These are phyloP conservation scores for Hypoxylon sp. DNA, from an alignment of 2,329 filamentous ascomycete genomes.

Conservation along the genomic window DNA sequence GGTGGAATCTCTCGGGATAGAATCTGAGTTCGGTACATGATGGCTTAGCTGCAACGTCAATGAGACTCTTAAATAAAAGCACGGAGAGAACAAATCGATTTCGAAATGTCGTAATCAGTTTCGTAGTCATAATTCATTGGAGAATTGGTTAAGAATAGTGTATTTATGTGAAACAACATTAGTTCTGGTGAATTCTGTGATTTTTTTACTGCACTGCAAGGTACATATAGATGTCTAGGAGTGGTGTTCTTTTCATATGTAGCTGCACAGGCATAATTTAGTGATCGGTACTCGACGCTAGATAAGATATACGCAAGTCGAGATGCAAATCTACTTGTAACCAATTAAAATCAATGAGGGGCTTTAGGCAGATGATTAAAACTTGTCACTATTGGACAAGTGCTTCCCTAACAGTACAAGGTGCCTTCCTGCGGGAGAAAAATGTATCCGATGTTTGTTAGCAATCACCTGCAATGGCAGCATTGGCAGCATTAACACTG, in stretches of 20 bases:
- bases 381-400: neutral
- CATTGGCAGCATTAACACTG: neutral
- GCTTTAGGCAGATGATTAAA: neutral
- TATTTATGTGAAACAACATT: neutral
- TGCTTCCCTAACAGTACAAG: conserved; percentile 1
- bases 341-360: conserved; percentile 2
- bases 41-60: neutral
- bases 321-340: neutral
- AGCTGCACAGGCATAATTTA: no score
- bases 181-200: no score
- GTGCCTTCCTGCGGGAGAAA: neutral
- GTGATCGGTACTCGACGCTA: no score
- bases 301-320: neutral
- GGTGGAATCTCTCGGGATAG: no score
- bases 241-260: no score
- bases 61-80: neutral
- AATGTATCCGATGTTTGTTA: neutral
- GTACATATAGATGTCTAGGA: no score
- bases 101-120: neutral
- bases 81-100: neutral
- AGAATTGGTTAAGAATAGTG: conserved; percentile 1
- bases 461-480: neutral
- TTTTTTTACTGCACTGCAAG: no score
- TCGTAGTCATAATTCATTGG: neutral
- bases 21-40: neutral